A percentile compares a stretch with the other conserved stretches of the same genome.
phyloP scores from a whole-genome alignment of 192 early-diverging fungal genomes.

The Podila clonocystis region DNA sequence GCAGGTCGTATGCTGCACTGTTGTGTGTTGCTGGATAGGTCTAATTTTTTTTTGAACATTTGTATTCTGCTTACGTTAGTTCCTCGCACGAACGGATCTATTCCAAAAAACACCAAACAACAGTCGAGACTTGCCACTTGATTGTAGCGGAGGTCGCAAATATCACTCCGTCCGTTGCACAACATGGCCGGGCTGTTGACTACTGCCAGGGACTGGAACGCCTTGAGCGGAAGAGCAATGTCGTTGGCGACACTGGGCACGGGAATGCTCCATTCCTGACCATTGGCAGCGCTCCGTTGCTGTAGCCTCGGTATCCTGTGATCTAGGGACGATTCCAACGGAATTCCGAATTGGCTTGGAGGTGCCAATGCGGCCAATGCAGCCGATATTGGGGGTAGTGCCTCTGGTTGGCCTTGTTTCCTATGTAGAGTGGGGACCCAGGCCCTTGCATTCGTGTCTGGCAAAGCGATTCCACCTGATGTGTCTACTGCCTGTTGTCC shows the following conservation, averaged over 20 bases:
- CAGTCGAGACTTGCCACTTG: conserved; percentile 47
- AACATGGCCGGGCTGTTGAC: conserved; percentile 36
- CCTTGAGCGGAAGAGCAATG: background rate
- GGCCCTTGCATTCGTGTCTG: too few relatives aligned
- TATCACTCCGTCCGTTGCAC: conserved; percentile 47
- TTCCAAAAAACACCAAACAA: background rate
- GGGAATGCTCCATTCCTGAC: background rate
- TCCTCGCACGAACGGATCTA: background rate
- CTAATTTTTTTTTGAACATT: conserved; percentile 15
- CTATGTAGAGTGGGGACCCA: too few relatives aligned
- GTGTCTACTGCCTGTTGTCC: too few relatives aligned
- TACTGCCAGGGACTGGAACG: conserved; percentile 16
- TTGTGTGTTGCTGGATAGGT: conserved; percentile 56
- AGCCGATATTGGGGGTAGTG: too few relatives aligned
- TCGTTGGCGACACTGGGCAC: background rate
- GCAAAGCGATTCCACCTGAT: too few relatives aligned
- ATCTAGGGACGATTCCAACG: background rate
- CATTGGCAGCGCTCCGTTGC: background rate
- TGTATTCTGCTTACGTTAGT: too few relatives aligned
- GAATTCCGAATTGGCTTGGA: too few relatives aligned
- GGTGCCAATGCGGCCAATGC: too few relatives aligned
- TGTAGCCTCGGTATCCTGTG: background rate
- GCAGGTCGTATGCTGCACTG: conserved; percentile 45
- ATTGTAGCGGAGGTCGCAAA: conserved; percentile 54
- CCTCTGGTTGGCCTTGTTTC: too few relatives aligned